A percentile compares a stretch with the other conserved stretches of the same genome.
Conservation (phyloP, 2,329 filamentous ascomycete genomes). For the Penicillium olsonii region DNA sequence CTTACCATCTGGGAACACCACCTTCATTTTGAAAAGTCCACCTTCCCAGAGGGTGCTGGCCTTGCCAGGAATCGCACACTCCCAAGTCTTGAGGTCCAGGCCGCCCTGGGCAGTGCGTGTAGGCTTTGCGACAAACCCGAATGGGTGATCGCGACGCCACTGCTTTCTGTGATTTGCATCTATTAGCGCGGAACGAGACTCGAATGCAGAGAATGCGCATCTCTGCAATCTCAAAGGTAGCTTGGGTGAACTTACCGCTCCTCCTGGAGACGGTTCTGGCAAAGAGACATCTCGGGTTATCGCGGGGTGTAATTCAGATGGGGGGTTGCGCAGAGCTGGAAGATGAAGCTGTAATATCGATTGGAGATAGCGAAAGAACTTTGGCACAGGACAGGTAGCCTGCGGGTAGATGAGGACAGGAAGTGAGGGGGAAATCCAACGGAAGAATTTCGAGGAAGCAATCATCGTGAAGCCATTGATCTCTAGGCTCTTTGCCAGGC, state of each 20-base stretch:
- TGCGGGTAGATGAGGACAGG: neutral
- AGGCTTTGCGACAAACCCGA: conserved; percentile 94
- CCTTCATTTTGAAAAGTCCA: conserved; percentile 92
- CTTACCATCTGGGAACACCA: conserved; percentile 90
- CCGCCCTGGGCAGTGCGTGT: conserved; percentile 75
- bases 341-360: neutral
- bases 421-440: neutral
- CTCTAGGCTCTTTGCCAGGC: neutral
- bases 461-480: conserved; percentile 10
- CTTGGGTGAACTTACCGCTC: conserved; percentile 62
- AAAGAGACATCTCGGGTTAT: conserved; percentile 70
- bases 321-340: neutral
- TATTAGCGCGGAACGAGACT: conserved; percentile 10
- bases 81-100: conserved; percentile 92
- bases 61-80: conserved; percentile 94
- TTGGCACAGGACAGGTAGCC: neutral
- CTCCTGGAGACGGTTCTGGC: conserved; percentile 82
- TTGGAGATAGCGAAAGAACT: neutral
- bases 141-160: conserved; percentile 95
- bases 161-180: conserved; percentile 67
- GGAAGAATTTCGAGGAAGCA: conserved; percentile 6
- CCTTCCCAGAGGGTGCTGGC: conserved; percentile 97
- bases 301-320: neutral
- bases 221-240: neutral
- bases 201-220: neutral